These are phyloP conservation scores for Orbilia brochopaga DNA, from an alignment of 2,329 filamentous ascomycete genomes.

Conservation along the genomic window DNA sequence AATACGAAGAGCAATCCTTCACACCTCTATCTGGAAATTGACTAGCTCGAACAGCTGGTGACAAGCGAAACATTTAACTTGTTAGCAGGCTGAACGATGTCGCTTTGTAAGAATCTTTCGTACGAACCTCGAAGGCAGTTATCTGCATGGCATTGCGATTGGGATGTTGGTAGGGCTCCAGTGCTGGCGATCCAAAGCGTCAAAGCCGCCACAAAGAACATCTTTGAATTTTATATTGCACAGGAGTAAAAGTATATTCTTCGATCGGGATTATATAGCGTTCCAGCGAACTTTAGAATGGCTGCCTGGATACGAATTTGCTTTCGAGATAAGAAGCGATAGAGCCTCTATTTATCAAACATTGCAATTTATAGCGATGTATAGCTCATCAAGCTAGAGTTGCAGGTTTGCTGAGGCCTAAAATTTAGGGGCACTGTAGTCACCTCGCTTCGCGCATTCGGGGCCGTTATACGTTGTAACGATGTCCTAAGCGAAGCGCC, in stretches of 20 bases:
- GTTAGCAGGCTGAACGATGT: neutral
- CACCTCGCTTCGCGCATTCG: too few species aligned
- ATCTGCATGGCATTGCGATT: neutral
- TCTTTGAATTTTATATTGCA: neutral
- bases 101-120: neutral
- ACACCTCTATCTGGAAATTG: neutral
- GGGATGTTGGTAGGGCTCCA: neutral
- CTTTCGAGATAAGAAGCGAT: neutral
- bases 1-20: neutral
- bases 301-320: neutral
- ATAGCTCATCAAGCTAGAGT: neutral
- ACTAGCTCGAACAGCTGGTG: neutral
- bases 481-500: neutral
- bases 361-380: neutral
- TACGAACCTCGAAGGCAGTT: slow-evolving; percentile 6
- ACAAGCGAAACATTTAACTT: neutral
- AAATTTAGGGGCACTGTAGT: too few species aligned
- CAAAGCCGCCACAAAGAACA: neutral
- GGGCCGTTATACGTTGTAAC: neutral
- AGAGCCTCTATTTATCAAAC: neutral
- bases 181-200: neutral
- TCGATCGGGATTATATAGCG: neutral
- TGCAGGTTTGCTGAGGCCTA: neutral
- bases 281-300: neutral
- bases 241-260: neutral